Base-by-base conservation (phyloP, 441 rosid species). In the Pelargonium fulgidum region DNA sequence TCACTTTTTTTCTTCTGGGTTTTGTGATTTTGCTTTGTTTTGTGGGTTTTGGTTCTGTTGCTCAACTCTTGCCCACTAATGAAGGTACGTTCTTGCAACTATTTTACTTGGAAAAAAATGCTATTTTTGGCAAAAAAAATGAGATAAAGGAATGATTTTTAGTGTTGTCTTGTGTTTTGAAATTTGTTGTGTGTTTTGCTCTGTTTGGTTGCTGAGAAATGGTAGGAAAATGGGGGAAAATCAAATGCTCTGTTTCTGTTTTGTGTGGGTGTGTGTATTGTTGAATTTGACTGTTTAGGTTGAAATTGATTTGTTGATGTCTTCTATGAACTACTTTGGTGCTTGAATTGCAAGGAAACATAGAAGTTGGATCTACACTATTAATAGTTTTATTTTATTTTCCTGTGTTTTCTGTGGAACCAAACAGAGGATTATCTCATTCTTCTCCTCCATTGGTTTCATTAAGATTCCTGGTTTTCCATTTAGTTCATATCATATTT, bases 21-120 rank as follows among this genome's bases (percentile, higher is more conserved):
- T 52, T 52, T 36, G 41, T 36, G 41, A 36, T 36, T 36, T 36
- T 36, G 59, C 22, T 16, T 4, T 52, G 59, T 19, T 52, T 52
- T 52, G 59, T 17, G 26, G 62, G 62, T 56, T 56, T 56, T 16
- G 62, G 24, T 20, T 56, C 62, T 56, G 19, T 56, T 56, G 62
- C 62, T 56, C 62, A 56, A 17, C 26, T 17, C 8, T 56, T 56
- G 62, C 62, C 62, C 19, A 22, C 19, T 56, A 26, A 7, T 0
- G 62, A 56, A 56, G 62, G 62, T 56, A 56, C 3, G 62, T 6
- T 52, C 20, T 4, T 16, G 16, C 8, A 12, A 52, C 17, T 4
- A 4, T 17, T 52, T n/a, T n/a, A n/a, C 7, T 10, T 56, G 20
- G 19, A 56, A 2, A 56, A 6, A 3, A n/a, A n/a, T 52, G 20